phyloP scores from a whole-genome alignment of 2,329 filamentous ascomycete genomes.

The Fusarium decemcellulare region DNA sequence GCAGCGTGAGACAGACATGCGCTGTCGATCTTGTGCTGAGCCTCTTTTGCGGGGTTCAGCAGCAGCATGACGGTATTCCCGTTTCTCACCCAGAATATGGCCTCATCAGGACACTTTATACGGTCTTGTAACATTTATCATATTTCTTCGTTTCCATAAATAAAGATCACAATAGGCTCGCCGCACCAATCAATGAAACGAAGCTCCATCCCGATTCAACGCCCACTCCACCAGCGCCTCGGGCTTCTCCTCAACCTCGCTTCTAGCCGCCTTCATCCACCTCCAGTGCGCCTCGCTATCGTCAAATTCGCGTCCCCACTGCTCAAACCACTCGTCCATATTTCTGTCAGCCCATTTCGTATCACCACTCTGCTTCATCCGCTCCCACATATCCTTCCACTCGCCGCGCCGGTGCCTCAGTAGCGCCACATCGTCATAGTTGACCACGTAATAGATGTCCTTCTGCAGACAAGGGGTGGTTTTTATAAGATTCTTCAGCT shows the following conservation, averaged over 20 bases:
- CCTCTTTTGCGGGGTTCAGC: too few species aligned
- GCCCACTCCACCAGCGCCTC: constrained; percentile 28
- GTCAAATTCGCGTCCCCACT: background rate
- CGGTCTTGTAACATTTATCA: too few species aligned
- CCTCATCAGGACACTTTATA: background rate
- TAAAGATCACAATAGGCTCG: too few species aligned
- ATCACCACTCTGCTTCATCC: background rate
- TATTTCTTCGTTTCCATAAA: background rate
- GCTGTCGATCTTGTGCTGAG: background rate
- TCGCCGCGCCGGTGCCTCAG: background rate
- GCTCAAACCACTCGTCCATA: background rate
- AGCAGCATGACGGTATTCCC: too few species aligned
- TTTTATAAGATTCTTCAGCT: constrained; percentile 1
- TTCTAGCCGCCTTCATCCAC: constrained; percentile 13
- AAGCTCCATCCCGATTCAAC: constrained; percentile 11
- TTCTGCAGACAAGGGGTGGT: background rate
- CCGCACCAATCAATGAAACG: background rate
- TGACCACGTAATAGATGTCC: background rate
- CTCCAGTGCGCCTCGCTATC: constrained; percentile 17
- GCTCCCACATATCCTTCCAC: constrained; percentile 7
- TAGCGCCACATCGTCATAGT: background rate
- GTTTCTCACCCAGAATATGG: too few species aligned
- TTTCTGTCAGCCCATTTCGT: background rate
- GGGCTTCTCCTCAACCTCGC: constrained; percentile 16
- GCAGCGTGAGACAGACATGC: background rate